Base-by-base conservation (phyloP, 2,329 filamentous ascomycete genomes). In the Penicillium griseofulvum region DNA sequence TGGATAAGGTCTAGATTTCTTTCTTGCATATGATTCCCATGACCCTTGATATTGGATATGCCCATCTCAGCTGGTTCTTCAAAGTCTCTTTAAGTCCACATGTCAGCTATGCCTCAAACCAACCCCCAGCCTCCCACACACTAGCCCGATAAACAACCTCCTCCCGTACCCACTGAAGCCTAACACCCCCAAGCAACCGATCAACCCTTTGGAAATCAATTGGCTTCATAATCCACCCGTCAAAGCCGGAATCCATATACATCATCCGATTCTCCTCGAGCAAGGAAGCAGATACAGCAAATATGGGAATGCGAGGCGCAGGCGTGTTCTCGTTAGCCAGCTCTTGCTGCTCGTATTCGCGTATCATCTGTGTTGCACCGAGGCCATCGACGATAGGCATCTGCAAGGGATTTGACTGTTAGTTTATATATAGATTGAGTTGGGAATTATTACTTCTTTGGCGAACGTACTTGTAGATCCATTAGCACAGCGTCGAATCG, bases 381-480 rank as follows among this genome's bases (percentile, higher is more conserved):
- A 92, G 80, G 14, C 91, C 91, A 67, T 96, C 90, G 5, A 95
- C 88, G 31, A 96, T 94, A 17, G 91, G 91, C 91, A 96, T 96
- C 90, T 95, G 16, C 19, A 2, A 41, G 56, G 44, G 24, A 58
- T 41, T 49, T 41, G 1, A 43, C 14, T 34, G 7, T 22, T 5
- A 44, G 46, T 22, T 24, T 34, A 34, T 16, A 34, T 8, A 51
- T 29, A 19, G n/a, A 14, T 56, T 38, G 39, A 17, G 5, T 29
- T 17, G n/a, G 1, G 22, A 34, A n/a, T n/a, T 8, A 12, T n/a
- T 34, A 22, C n/a, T 14, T 14, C 4, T 17, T 8, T 14, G 8
- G 4, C 17, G 38, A 2, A 74, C 83, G 73, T 69, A 91, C 90
- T 81, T 96, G 90, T 83, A 96, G 91, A 68, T 96, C 91, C 91